These are phyloP conservation scores for Strigomonas culicis DNA, from an alignment of 208 protist genomes.

Conservation along the genomic window DNA sequence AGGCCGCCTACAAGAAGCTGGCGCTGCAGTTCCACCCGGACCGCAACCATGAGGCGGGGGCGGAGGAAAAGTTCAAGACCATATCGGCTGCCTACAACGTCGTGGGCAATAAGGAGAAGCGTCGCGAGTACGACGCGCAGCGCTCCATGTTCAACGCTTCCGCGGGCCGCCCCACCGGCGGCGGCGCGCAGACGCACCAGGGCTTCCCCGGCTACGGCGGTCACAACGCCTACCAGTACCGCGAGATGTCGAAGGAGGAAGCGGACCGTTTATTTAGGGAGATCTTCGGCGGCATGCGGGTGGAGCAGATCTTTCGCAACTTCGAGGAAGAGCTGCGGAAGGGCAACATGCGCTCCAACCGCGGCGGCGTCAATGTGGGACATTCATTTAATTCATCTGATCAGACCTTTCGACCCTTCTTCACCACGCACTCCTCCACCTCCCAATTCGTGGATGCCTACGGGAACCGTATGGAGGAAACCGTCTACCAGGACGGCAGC, in stretches of 20 bases:
- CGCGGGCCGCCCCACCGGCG: slow-evolving; percentile 5
- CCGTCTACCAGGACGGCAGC: slow-evolving; percentile 56
- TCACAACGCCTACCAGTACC: slow-evolving; percentile 36
- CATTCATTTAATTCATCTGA: slow-evolving; percentile 29
- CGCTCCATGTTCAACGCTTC: slow-evolving; percentile 23
- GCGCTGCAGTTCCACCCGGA: slow-evolving; percentile 90
- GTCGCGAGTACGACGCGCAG: slow-evolving; percentile 74
- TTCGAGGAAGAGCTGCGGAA: slow-evolving; percentile 75
- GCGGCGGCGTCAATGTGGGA: slow-evolving; percentile 32
- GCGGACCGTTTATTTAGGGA: slow-evolving; percentile 81
- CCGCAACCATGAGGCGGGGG: slow-evolving; percentile 71
- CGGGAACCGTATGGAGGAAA: slow-evolving; percentile 86
- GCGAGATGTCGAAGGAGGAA: slow-evolving; percentile 86
- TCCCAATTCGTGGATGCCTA: slow-evolving; percentile 52
- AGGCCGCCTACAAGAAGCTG: slow-evolving; percentile 86
- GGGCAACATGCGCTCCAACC: slow-evolving; percentile 16
- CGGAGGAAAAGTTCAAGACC: slow-evolving; percentile 86
- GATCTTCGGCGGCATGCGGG: slow-evolving; percentile 80
- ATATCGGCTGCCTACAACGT: slow-evolving; percentile 87
- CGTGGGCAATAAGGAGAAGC: slow-evolving; percentile 66
- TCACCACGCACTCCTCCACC: slow-evolving; percentile 34
- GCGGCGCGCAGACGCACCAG: not conserved
- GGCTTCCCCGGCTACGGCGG: slow-evolving; percentile 3
- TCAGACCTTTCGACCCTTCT: slow-evolving; percentile 66
- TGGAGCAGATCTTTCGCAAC: slow-evolving; percentile 85